These are phyloP conservation scores for Dioscorea zingiberensis DNA, from an alignment of 106 monocot genomes.

Conservation along the genomic window DNA sequence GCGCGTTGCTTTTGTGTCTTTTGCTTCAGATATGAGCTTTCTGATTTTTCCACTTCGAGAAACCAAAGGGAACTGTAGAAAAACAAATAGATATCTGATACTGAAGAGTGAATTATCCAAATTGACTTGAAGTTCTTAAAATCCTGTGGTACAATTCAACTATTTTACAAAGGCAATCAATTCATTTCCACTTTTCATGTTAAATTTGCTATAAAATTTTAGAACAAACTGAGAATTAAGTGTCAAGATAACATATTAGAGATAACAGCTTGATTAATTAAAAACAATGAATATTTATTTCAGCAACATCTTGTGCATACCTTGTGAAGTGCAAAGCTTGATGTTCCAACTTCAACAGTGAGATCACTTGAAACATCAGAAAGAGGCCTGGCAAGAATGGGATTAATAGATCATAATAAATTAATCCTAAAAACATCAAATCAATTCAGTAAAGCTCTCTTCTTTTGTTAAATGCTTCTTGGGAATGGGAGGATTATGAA, in stretches of 20 bases:
- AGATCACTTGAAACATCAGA: constrained; percentile 88
- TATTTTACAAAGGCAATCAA: neutral
- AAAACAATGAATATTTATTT: no score
- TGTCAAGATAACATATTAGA: no score
- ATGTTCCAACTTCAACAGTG: constrained; percentile 72
- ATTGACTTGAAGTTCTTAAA: neutral
- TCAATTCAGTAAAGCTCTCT: neutral
- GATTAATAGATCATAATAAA: neutral
- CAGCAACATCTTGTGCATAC: no score
- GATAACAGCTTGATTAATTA: no score
- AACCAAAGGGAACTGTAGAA: constrained; percentile 72
- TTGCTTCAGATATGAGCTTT: constrained; percentile 66
- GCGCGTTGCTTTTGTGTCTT: constrained; percentile 40
- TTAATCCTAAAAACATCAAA: no score
- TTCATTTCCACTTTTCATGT: no score
- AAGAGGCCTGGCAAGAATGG: constrained; percentile 44
- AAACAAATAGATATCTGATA: neutral
- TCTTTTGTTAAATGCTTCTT: neutral
- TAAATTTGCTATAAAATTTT: no score
- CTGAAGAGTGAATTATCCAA: neutral
- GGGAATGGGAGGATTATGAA: no score
- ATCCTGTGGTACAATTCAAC: neutral
- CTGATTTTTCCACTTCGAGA: constrained; percentile 83
- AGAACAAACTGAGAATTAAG: no score
- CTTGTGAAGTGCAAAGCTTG: constrained; percentile 86